Percentiles rank a stretch among this genome's conserved stretches.
Conservation (phyloP, 805 yeast species). For the Wickerhamiella bombiphila region DNA sequence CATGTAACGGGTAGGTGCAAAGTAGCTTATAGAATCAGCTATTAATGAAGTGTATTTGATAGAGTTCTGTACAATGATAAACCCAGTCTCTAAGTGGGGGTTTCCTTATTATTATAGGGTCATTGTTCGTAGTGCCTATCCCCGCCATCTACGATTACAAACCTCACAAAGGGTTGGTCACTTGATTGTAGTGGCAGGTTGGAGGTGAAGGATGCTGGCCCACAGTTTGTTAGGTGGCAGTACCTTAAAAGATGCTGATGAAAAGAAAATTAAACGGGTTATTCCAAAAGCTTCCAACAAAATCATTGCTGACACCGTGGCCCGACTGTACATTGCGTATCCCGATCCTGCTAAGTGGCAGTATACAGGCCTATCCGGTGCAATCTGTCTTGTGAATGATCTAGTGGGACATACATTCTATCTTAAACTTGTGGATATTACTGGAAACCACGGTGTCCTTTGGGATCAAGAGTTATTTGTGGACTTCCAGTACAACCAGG, state of each 20-base stretch:
- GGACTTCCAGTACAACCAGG: conserved; percentile 81
- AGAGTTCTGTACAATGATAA: too few relatives aligned
- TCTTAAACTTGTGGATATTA: conserved; percentile 72
- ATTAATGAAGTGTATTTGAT: too few relatives aligned
- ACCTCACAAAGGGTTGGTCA: too few relatives aligned
- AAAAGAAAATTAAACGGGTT: conserved; percentile 77
- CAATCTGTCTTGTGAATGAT: conserved; percentile 77
- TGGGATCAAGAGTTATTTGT: conserved; percentile 97
- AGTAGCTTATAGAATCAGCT: too few relatives aligned
- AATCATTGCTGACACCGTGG: conserved; percentile 79
- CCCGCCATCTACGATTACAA: too few relatives aligned
- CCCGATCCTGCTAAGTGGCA: conserved; percentile 74
- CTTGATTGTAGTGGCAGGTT: too few relatives aligned
- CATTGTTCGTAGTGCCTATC: too few relatives aligned
- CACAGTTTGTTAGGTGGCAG: conserved; percentile 10
- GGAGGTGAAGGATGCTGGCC: background rate
- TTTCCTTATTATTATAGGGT: too few relatives aligned
- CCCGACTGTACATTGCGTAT: conserved; percentile 75
- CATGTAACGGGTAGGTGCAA: too few relatives aligned
- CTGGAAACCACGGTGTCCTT: conserved; percentile 68
- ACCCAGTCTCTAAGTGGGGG: too few relatives aligned
- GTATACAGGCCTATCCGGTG: conserved; percentile 82
- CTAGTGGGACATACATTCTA: conserved; percentile 88
- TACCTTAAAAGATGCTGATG: conserved; percentile 38
- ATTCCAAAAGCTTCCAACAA: conserved; percentile 81